These are phyloP conservation scores for Iberis pinnata DNA, from an alignment of 345 rosid genomes.

Conservation along the genomic window DNA sequence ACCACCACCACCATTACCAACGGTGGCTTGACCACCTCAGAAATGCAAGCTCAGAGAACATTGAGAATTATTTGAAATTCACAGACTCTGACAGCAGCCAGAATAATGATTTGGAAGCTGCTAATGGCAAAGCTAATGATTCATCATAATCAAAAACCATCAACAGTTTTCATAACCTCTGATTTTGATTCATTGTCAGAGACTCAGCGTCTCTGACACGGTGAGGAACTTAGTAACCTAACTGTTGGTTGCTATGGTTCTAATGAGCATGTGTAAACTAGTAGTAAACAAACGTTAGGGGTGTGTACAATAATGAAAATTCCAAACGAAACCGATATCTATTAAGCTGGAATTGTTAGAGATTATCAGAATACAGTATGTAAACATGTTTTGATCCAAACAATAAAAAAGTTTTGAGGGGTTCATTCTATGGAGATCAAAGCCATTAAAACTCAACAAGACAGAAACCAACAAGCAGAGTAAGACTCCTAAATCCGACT, in stretches of 20 bases:
- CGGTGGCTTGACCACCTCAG: conserved; percentile 52
- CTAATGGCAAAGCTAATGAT: conserved; percentile 19
- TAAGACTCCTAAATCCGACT: too few relatives aligned
- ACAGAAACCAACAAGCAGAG: background rate
- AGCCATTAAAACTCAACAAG: background rate
- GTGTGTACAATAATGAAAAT: background rate
- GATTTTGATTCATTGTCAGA: conserved; percentile 18
- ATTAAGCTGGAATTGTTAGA: background rate
- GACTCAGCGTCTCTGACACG: conserved; percentile 30
- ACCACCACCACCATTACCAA: too few relatives aligned
- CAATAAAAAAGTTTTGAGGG: conserved; percentile 21
- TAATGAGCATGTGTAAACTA: conserved; percentile 32
- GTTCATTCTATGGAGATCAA: too few relatives aligned
- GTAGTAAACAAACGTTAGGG: conserved; percentile 14
- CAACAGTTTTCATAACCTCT: background rate
- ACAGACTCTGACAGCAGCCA: conserved; percentile 28
- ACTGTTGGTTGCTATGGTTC: conserved; percentile 25
- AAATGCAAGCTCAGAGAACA: conserved; percentile 53
- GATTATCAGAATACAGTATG: conserved; percentile 5
- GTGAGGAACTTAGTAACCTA: conserved; percentile 24
- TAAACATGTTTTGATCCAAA: conserved; percentile 15
- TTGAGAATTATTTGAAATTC: conserved; percentile 60
- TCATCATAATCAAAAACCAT: conserved; percentile 3
- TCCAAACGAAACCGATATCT: background rate
- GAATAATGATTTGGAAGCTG: conserved; percentile 42